These are phyloP conservation scores for Leonotis leonurus DNA, from an alignment of 257 asterid species.

Conservation along the genomic window DNA sequence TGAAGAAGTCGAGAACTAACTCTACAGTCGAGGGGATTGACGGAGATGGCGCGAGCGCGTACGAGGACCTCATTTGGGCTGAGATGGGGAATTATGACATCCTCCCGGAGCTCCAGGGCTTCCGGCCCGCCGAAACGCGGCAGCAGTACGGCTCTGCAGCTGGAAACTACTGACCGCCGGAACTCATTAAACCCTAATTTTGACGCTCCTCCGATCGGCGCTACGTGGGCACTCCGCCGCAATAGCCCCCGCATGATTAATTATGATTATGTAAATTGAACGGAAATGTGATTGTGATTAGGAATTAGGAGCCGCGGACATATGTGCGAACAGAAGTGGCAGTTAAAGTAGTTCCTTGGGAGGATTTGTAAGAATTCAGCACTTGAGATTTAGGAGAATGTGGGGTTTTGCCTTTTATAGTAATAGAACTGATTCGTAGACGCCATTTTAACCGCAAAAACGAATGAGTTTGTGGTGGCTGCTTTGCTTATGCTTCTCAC, in stretches of 20 bases:
- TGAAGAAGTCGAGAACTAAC: slow-evolving; percentile 34
- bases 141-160: slow-evolving; percentile 76
- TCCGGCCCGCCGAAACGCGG: slow-evolving; percentile 93
- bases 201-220: slow-evolving; percentile 19
- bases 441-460: slow-evolving; percentile 11
- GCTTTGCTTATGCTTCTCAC: slow-evolving; percentile 11
- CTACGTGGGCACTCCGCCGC: slow-evolving; percentile 26
- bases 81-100: slow-evolving; percentile 70
- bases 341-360: not conserved
- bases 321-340: not conserved
- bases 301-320: slow-evolving; percentile 1
- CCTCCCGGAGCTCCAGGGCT: slow-evolving; percentile 63
- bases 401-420: slow-evolving; percentile 2
- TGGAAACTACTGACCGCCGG: slow-evolving; percentile 44
- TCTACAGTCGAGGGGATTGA: slow-evolving; percentile 89
- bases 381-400: not conserved
- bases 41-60: slow-evolving; percentile 90
- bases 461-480: not conserved
- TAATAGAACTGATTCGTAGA: slow-evolving; percentile 1
- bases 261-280: not conserved
- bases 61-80: slow-evolving; percentile 89
- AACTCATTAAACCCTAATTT: slow-evolving; percentile 28
- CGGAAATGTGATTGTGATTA: not conserved
- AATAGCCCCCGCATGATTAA: slow-evolving; percentile 47
- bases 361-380: too few species aligned